Evolutionary conservation across 2,329 filamentous ascomycete genomes (phyloP).

Genomic region (Fusarium heterosporum): DNA sequence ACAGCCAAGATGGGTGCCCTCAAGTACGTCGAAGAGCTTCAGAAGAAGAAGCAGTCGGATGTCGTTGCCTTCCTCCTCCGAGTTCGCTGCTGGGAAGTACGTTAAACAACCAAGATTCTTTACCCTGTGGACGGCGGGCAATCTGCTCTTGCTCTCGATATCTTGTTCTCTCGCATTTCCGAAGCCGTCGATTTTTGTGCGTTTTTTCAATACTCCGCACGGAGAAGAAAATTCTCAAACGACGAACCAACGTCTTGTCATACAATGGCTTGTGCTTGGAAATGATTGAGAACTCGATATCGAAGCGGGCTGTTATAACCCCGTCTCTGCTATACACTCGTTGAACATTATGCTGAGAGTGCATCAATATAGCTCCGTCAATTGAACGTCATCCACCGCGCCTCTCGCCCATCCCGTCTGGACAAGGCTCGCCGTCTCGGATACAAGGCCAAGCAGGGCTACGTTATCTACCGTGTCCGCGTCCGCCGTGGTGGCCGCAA

Average conservation of each 20-base stretch:
- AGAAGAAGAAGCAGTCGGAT: slow-evolving; percentile 99
- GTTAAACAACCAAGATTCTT: slow-evolving; percentile 59
- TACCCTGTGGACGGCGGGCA: slow-evolving; percentile 53
- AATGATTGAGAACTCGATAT: slow-evolving; percentile 18
- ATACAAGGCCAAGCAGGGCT: slow-evolving; percentile 99
- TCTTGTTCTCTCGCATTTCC: slow-evolving; percentile 29
- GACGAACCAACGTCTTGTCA: slow-evolving; percentile 1
- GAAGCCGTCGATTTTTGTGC: slow-evolving; percentile 27
- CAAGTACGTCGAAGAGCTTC: slow-evolving; percentile 99
- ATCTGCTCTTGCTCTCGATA: slow-evolving; percentile 37
- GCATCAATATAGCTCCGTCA: slow-evolving; percentile 99
- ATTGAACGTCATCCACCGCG: slow-evolving; percentile 99
- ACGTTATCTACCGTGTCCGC: slow-evolving; percentile 99
- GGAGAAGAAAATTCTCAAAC: slow-evolving; percentile 34
- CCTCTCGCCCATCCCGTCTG: slow-evolving; percentile 95
- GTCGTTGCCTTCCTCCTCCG: slow-evolving; percentile 99
- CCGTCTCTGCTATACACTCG: slow-evolving; percentile 88
- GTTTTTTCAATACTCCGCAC: slow-evolving; percentile 25
- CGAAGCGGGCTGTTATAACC: slow-evolving; percentile 27
- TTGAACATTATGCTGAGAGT: slow-evolving; percentile 99
- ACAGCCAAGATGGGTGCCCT: slow-evolving; percentile 95
- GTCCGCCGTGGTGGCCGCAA: slow-evolving; percentile 99
- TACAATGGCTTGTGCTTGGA: slow-evolving; percentile 5
- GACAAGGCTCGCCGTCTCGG: slow-evolving; percentile 99
- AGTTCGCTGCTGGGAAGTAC: slow-evolving; percentile 99